Conservation (phyloP, 2,329 filamentous ascomycete genomes). For the Penicillium sp. region DNA sequence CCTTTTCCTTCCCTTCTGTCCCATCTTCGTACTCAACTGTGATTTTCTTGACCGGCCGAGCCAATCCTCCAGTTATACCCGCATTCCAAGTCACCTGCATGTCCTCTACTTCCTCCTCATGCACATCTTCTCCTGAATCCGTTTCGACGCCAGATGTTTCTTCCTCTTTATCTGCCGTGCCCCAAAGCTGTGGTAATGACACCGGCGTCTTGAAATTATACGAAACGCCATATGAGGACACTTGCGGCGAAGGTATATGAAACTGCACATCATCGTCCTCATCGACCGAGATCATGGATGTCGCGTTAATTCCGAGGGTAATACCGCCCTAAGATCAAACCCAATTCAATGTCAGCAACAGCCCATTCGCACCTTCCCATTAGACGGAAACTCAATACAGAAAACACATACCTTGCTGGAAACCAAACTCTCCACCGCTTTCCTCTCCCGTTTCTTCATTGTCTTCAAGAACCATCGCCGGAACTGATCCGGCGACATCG, state of each 20-base stretch:
- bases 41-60: conserved; percentile 22
- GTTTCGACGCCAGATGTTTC: conserved; percentile 18
- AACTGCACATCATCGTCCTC: conserved; percentile 31
- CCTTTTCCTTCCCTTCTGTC: conserved; percentile 24
- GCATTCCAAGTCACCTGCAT: conserved; percentile 34
- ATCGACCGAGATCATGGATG: conserved; percentile 32
- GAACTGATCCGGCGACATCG: conserved; percentile 41
- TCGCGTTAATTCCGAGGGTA: conserved; percentile 37
- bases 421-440: conserved; percentile 38
- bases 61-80: conserved; percentile 32
- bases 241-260: conserved; percentile 26
- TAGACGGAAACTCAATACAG: background rate
- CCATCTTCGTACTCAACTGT: conserved; percentile 28
- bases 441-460: conserved; percentile 42
- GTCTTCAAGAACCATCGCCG: conserved; percentile 41
- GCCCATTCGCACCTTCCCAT: background rate
- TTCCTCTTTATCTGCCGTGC: conserved; percentile 20
- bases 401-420: conserved; percentile 34
- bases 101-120: conserved; percentile 12
- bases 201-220: conserved; percentile 39
- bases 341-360: conserved; percentile 9
- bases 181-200: conserved; percentile 24
- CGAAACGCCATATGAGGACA: conserved; percentile 30
- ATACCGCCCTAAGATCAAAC: conserved; percentile 28
- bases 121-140: conserved; percentile 6